Evolutionary conservation across 2,329 filamentous ascomycete species (phyloP).

Genomic region (Rhinocladiella similis): DNA sequence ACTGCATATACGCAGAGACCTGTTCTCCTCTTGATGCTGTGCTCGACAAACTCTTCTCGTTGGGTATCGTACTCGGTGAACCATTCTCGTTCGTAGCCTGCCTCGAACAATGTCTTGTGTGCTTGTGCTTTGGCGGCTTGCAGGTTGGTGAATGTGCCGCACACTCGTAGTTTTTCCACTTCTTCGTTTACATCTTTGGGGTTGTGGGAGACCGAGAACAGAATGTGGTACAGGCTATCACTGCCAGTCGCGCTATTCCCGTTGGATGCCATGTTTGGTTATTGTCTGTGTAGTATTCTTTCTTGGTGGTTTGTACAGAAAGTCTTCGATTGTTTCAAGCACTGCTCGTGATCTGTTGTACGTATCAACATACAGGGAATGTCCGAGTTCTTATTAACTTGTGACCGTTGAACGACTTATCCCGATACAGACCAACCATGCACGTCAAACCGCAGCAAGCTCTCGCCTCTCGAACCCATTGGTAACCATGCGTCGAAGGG

Average conservation of each 20-base stretch:
- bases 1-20: conserved; percentile 31
- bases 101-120: conserved; percentile 33
- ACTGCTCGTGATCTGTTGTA: background rate
- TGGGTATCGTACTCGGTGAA: conserved; percentile 31
- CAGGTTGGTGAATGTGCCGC: conserved; percentile 30
- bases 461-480: background rate
- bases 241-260: conserved; percentile 2
- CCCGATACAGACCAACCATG: background rate
- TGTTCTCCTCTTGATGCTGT: conserved; percentile 21
- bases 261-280: conserved; percentile 15
- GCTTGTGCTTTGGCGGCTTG: conserved; percentile 30
- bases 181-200: conserved; percentile 29
- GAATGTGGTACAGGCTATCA: conserved; percentile 31
- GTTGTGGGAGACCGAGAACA: conserved; percentile 30
- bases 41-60: conserved; percentile 17
- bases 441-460: background rate
- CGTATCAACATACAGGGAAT: background rate
- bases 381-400: background rate
- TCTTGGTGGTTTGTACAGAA: background rate
- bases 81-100: conserved; percentile 34
- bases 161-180: conserved; percentile 32
- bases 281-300: background rate
- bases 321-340: background rate
- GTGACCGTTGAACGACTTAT: background rate
- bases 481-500: background rate